Evolutionary conservation across 176 grass and related monocot species (phyloP).

Genomic region (Puya raimondii): DNA sequence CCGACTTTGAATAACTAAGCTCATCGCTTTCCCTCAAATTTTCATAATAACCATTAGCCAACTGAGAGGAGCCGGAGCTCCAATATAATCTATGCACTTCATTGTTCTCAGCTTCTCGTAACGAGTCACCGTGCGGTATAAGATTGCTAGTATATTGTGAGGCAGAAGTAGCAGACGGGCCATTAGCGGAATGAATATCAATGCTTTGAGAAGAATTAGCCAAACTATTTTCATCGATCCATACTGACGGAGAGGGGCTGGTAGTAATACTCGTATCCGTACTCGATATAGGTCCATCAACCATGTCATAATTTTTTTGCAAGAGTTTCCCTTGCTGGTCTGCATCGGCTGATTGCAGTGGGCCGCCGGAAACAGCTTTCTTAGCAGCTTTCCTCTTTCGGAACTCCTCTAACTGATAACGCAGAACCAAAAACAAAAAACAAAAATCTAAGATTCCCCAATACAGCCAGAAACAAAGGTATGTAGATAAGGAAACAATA

Average conservation of each 20-base stretch:
- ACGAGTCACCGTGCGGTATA: constrained; percentile 14
- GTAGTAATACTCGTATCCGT: constrained; percentile 11
- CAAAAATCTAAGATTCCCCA: background rate
- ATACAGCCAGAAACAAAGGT: background rate
- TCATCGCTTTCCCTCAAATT: constrained; percentile 39
- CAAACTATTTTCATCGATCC: constrained; percentile 27
- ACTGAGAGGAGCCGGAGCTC: constrained; percentile 43
- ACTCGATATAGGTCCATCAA: constrained; percentile 27
- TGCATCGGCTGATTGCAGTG: constrained; percentile 21
- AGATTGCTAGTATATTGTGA: constrained; percentile 14
- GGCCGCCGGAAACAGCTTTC: constrained; percentile 28
- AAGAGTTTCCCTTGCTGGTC: constrained; percentile 26
- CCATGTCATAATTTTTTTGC: constrained; percentile 23
- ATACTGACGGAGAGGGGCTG: constrained; percentile 14
- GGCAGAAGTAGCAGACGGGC: constrained; percentile 2
- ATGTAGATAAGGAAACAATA: background rate
- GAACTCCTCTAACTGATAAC: constrained; percentile 80
- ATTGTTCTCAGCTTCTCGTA: constrained; percentile 28
- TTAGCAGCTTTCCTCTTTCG: constrained; percentile 75
- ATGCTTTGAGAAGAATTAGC: constrained; percentile 19
- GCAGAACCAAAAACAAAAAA: background rate
- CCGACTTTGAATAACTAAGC: constrained; percentile 10
- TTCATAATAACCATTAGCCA: constrained; percentile 85
- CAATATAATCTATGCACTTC: constrained; percentile 37
- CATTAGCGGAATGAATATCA: constrained; percentile 19